Evolutionary conservation across 306 rosid genomes (phyloP).

Genomic region (Pyrus betulifolia): DNA sequence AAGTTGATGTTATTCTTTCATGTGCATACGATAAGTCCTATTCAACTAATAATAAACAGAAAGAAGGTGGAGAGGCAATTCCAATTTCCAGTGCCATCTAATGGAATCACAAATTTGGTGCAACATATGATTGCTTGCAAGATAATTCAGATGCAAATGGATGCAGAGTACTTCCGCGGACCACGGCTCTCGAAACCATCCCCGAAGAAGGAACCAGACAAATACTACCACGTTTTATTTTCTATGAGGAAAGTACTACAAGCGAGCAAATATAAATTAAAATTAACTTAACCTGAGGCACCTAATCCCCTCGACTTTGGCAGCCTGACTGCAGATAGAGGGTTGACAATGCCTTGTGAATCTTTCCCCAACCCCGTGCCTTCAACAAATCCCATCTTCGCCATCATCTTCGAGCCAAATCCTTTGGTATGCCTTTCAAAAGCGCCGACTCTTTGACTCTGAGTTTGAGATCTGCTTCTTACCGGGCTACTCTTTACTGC

Average conservation of each 20-base stretch:
- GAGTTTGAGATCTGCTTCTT: background rate
- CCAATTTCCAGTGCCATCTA: too few species aligned
- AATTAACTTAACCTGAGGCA: slow-evolving; percentile 32
- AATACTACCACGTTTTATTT: background rate
- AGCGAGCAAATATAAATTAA: too few species aligned
- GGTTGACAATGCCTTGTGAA: slow-evolving; percentile 77
- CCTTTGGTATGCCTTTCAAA: slow-evolving; percentile 89
- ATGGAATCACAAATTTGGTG: too few species aligned
- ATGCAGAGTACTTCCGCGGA: background rate
- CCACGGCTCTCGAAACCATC: background rate
- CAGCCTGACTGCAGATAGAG: slow-evolving; percentile 53
- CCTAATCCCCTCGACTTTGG: slow-evolving; percentile 85
- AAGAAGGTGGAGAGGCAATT: too few species aligned
- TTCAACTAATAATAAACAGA: too few species aligned
- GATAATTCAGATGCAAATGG: too few species aligned
- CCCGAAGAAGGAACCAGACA: background rate
- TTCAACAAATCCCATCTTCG: slow-evolving; percentile 89
- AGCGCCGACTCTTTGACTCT: slow-evolving; percentile 33
- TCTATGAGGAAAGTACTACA: background rate
- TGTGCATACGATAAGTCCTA: background rate
- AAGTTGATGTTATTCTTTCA: background rate
- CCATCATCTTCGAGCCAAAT: slow-evolving; percentile 93
- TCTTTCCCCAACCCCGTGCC: slow-evolving; percentile 72
- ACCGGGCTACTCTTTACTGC: background rate
- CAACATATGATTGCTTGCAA: too few species aligned